A percentile compares a stretch with the other conserved stretches of the same genome.
phyloP scores from a whole-genome alignment of 257 asterid genomes.

The Anisodus tanguticus region DNA sequence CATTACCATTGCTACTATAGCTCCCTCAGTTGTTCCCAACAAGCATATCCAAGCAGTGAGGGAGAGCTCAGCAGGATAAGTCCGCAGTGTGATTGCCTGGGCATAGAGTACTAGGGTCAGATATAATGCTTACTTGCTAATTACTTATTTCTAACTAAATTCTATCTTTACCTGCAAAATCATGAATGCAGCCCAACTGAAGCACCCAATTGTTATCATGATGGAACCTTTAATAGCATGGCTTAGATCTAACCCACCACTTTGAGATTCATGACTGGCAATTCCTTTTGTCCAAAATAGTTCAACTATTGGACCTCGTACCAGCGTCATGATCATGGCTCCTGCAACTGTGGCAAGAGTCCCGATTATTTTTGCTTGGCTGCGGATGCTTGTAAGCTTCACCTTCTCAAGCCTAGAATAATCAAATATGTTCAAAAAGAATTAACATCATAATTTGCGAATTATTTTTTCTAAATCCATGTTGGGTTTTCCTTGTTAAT shows the following conservation, averaged over 20 bases:
- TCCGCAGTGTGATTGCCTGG: conserved; percentile 70
- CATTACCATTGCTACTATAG: conserved; percentile 63
- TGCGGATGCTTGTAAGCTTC: conserved; percentile 64
- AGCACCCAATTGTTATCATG: conserved; percentile 79
- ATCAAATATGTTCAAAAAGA: conserved; percentile 1
- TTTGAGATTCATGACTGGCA: conserved; percentile 37
- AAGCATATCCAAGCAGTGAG: conserved; percentile 93
- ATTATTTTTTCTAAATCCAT: neutral
- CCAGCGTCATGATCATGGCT: conserved; percentile 94
- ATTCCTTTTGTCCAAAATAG: conserved; percentile 71
- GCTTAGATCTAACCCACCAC: conserved; percentile 48
- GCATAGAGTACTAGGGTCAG: neutral
- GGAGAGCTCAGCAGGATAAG: conserved; percentile 81
- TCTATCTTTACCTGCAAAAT: conserved; percentile 69
- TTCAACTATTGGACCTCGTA: conserved; percentile 65
- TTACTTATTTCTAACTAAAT: neutral
- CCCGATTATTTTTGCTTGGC: conserved; percentile 93
- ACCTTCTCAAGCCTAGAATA: conserved; percentile 76
- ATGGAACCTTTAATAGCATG: conserved; percentile 82
- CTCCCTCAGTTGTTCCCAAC: conserved; percentile 76
- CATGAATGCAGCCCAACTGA: conserved; percentile 91
- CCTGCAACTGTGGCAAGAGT: conserved; percentile 85
- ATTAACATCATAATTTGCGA: neutral
- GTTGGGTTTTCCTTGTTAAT: neutral
- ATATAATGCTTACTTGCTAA: neutral